These are phyloP conservation scores for Blastobotrys robertii DNA, from an alignment of 805 yeast genomes.

Conservation along the genomic window DNA sequence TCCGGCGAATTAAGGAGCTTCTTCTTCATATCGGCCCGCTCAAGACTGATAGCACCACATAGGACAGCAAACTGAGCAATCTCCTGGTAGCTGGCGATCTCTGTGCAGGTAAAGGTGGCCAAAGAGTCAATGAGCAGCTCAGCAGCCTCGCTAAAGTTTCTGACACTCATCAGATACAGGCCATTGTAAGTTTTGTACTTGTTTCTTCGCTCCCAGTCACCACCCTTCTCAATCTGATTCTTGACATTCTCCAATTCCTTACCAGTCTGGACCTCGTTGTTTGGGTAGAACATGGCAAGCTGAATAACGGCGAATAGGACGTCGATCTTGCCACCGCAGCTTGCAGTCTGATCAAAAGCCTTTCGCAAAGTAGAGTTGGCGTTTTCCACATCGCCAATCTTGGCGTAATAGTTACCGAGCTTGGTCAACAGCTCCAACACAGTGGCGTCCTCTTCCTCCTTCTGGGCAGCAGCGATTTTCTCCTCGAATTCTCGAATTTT, in stretches of 20 bases:
- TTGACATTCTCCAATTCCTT: slow-evolving; percentile 67
- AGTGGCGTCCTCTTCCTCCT: slow-evolving; percentile 82
- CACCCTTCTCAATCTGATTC: slow-evolving; percentile 82
- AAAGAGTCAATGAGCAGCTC: slow-evolving; percentile 77
- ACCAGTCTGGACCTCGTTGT: slow-evolving; percentile 60
- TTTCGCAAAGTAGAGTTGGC: slow-evolving; percentile 59
- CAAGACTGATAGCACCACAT: slow-evolving; percentile 76
- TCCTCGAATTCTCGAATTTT: slow-evolving; percentile 40
- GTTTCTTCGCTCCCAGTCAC: slow-evolving; percentile 98
- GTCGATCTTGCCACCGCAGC: slow-evolving; percentile 87
- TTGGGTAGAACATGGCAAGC: slow-evolving; percentile 71
- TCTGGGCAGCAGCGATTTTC: slow-evolving; percentile 41
- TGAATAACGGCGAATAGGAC: slow-evolving; percentile 71
- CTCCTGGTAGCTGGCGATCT: slow-evolving; percentile 78
- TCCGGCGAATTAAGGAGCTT: slow-evolving; percentile 93
- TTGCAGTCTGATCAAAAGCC: slow-evolving; percentile 70
- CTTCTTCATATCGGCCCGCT: slow-evolving; percentile 72
- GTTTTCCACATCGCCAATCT: slow-evolving; percentile 68
- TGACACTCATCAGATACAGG: slow-evolving; percentile 68
- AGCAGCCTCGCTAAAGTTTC: slow-evolving; percentile 82
- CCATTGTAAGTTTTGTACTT: slow-evolving; percentile 89
- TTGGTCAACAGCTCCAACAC: slow-evolving; percentile 64
- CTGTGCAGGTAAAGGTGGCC: slow-evolving; percentile 92
- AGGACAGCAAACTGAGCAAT: slow-evolving; percentile 82
- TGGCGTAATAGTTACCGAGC: slow-evolving; percentile 81